These are phyloP conservation scores for Venturiaceae sp. DNA, from an alignment of 2,329 filamentous ascomycete genomes.

Conservation along the genomic window DNA sequence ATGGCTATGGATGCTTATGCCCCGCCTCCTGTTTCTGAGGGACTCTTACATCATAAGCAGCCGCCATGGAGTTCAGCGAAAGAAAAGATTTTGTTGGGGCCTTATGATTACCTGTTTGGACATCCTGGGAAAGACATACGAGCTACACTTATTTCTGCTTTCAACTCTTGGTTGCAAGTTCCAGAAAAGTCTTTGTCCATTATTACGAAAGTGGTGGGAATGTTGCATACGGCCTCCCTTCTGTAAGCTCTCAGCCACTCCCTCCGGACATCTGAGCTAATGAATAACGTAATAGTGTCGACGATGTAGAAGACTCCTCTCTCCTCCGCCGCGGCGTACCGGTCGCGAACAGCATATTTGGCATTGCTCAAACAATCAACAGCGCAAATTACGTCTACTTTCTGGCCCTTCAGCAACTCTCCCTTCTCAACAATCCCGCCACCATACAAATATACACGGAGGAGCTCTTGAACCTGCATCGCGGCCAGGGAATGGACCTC, in stretches of 20 bases:
- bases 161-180: slow-evolving; percentile 72
- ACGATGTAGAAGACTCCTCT: slow-evolving; percentile 81
- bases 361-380: slow-evolving; percentile 81
- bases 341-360: slow-evolving; percentile 77
- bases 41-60: neutral
- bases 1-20: neutral
- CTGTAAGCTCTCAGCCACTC: slow-evolving; percentile 32
- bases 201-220: slow-evolving; percentile 71
- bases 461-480: slow-evolving; percentile 74
- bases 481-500: slow-evolving; percentile 84
- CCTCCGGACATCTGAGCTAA: neutral
- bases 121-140: slow-evolving; percentile 82
- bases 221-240: slow-evolving; percentile 77
- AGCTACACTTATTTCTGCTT: slow-evolving; percentile 67
- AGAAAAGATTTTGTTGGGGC: slow-evolving; percentile 66
- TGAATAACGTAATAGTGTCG: slow-evolving; percentile 38
- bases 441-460: slow-evolving; percentile 67
- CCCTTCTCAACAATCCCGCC: slow-evolving; percentile 57
- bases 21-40: neutral
- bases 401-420: slow-evolving; percentile 63
- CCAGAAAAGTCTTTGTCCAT: slow-evolving; percentile 58
- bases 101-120: slow-evolving; percentile 69
- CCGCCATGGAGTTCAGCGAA: slow-evolving; percentile 58
- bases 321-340: slow-evolving; percentile 68
- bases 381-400: slow-evolving; percentile 88